phyloP scores from a whole-genome alignment of 306 rosid species.

The Trifolium subterraneum region DNA sequence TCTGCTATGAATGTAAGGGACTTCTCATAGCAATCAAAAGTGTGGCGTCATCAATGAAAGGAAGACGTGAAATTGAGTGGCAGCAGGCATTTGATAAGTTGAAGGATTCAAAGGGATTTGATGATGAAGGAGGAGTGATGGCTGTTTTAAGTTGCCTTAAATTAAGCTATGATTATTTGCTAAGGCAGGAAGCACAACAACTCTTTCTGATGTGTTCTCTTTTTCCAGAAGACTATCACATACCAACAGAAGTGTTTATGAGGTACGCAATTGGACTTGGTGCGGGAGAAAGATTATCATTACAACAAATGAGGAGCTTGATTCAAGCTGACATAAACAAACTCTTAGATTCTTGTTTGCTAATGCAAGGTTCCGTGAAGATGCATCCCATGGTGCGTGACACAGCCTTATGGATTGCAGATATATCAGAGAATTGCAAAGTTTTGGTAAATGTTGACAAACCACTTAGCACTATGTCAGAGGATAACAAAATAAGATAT shows the following conservation, averaged over 20 bases:
- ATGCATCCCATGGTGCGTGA: conserved; percentile 14
- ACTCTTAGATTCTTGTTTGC: too few species aligned
- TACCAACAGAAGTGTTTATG: neutral
- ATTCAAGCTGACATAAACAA: too few species aligned
- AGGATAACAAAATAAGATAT: neutral
- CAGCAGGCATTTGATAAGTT: too few species aligned
- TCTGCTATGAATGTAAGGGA: neutral
- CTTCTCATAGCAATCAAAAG: too few species aligned
- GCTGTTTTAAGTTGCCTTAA: too few species aligned
- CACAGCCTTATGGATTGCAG: conserved; percentile 31
- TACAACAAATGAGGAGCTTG: too few species aligned
- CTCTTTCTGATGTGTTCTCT: neutral
- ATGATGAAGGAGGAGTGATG: too few species aligned
- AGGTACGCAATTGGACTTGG: neutral
- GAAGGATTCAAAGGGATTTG: too few species aligned
- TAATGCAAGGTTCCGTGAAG: neutral
- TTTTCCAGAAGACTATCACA: conserved; percentile 1
- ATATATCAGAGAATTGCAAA: neutral
- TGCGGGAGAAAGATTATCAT: neutral
- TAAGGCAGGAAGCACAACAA: neutral
- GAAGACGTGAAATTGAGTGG: too few species aligned
- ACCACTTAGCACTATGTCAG: neutral
- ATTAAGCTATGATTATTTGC: neutral
- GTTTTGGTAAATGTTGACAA: conserved; percentile 23
- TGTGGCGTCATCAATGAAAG: too few species aligned